Conservation (phyloP, 2,329 filamentous ascomycete species). For the Penicillium sp. region DNA sequence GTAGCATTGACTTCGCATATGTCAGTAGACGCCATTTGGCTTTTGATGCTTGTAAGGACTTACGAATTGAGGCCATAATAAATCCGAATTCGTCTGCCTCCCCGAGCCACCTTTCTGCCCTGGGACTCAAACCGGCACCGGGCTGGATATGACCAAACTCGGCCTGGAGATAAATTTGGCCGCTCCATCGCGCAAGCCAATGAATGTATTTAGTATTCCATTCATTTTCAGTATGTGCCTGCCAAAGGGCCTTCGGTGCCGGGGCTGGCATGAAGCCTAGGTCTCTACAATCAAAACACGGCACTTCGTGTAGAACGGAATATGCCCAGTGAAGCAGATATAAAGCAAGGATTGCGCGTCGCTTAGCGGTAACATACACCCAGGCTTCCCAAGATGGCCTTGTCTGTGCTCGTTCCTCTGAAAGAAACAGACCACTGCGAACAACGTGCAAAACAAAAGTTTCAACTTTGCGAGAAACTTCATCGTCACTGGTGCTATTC, state of each 20-base stretch:
- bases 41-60: not conserved
- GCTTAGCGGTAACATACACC: constrained; percentile 59
- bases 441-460: constrained; percentile 34
- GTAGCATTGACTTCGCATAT: not conserved
- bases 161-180: constrained; percentile 4
- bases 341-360: constrained; percentile 43
- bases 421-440: constrained; percentile 36
- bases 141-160: constrained; percentile 12
- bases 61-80: constrained; percentile 43
- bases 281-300: constrained; percentile 39
- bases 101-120: constrained; percentile 45
- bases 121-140: constrained; percentile 32
- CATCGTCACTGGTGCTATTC: not conserved
- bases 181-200: constrained; percentile 10
- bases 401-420: constrained; percentile 35
- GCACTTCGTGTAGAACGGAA: constrained; percentile 36
- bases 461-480: constrained; percentile 35
- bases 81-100: constrained; percentile 47
- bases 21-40: not conserved
- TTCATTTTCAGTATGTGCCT: constrained; percentile 32
- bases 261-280: constrained; percentile 44
- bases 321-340: constrained; percentile 46
- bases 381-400: constrained; percentile 40
- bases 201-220: constrained; percentile 36
- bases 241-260: constrained; percentile 43